A percentile compares a stretch with the other conserved stretches of the same genome.
Evolutionary conservation across 1,284 basidiomycete species (phyloP).

Genomic region (Cryptococcus sp.): DNA sequence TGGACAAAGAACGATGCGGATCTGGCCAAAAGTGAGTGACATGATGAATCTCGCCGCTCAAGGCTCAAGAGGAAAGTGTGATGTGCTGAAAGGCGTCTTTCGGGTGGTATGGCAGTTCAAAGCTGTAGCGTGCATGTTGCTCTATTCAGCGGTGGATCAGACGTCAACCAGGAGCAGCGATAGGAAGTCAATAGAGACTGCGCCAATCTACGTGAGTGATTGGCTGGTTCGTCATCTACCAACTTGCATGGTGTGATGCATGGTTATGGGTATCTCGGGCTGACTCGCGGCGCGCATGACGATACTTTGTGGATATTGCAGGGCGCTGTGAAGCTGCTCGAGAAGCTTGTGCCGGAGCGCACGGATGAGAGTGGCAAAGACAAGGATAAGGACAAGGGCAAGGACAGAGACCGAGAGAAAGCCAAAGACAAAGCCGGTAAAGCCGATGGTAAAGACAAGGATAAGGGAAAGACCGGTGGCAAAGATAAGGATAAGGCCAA

Average conservation of each 20-base stretch:
- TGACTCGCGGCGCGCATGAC: not conserved
- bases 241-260: not conserved
- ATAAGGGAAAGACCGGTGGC: constrained; percentile 1
- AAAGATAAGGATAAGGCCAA: constrained; percentile 1
- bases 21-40: constrained; percentile 38
- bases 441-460: not conserved
- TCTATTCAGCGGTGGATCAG: constrained; percentile 24
- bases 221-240: not conserved
- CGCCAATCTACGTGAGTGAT: constrained; percentile 17
- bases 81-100: too few species aligned
- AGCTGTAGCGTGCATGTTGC: constrained; percentile 23
- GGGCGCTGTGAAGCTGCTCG: constrained; percentile 28
- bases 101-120: constrained; percentile 24
- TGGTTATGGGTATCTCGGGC: not conserved
- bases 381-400: constrained; percentile 9
- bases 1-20: constrained; percentile 21
- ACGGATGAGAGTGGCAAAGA: constrained; percentile 8
- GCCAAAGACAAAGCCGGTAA: not conserved
- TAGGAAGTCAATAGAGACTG: constrained; percentile 4
- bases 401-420: constrained; percentile 4
- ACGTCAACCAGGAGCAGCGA: constrained; percentile 10
- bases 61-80: too few species aligned
- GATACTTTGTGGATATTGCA: constrained; percentile 1
- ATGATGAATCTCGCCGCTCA: too few species aligned
- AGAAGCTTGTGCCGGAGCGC: constrained; percentile 19